A percentile compares a stretch with the other conserved stretches of the same genome.
Evolutionary conservation across 2,329 filamentous ascomycete species (phyloP).

Genomic region (Venturia nashicola): DNA sequence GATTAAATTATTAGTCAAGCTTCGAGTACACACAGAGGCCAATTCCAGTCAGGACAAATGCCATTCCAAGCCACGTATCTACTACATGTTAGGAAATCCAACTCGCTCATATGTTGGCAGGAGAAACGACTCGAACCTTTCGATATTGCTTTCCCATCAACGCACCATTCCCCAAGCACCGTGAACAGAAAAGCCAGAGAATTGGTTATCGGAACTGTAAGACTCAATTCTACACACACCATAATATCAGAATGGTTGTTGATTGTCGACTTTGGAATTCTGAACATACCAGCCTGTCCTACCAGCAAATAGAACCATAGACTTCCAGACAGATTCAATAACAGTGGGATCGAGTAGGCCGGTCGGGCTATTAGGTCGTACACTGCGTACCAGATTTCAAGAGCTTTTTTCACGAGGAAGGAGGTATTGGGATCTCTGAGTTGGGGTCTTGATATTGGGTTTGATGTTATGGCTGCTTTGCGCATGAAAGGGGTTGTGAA

Average conservation of each 20-base stretch:
- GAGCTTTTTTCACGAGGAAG: slow-evolving; percentile 50
- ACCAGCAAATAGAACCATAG: slow-evolving; percentile 96
- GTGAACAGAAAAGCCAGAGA: slow-evolving; percentile 94
- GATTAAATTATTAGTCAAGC: not conserved
- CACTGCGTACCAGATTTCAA: slow-evolving; percentile 60
- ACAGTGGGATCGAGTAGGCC: slow-evolving; percentile 69
- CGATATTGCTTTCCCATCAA: slow-evolving; percentile 81
- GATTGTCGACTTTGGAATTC: not conserved
- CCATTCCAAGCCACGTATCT: slow-evolving; percentile 81
- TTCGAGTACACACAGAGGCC: slow-evolving; percentile 64
- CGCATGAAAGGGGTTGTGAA: slow-evolving; percentile 85
- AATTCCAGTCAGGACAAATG: slow-evolving; percentile 66
- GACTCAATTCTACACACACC: slow-evolving; percentile 56
- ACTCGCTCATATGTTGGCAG: not conserved
- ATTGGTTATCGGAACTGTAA: slow-evolving; percentile 92
- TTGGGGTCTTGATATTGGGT: slow-evolving; percentile 31
- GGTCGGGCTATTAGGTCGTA: slow-evolving; percentile 69
- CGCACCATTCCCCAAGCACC: slow-evolving; percentile 88
- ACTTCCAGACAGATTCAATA: slow-evolving; percentile 84
- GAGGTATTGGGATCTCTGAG: slow-evolving; percentile 20
- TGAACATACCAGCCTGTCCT: slow-evolving; percentile 68
- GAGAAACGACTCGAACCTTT: slow-evolving; percentile 51
- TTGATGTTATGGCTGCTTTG: slow-evolving; percentile 65
- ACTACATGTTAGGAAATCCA: not conserved
- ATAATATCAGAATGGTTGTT: not conserved